Conservation (phyloP, 2,329 filamentous ascomycete genomes). For the Periglandula ipomoeae region DNA sequence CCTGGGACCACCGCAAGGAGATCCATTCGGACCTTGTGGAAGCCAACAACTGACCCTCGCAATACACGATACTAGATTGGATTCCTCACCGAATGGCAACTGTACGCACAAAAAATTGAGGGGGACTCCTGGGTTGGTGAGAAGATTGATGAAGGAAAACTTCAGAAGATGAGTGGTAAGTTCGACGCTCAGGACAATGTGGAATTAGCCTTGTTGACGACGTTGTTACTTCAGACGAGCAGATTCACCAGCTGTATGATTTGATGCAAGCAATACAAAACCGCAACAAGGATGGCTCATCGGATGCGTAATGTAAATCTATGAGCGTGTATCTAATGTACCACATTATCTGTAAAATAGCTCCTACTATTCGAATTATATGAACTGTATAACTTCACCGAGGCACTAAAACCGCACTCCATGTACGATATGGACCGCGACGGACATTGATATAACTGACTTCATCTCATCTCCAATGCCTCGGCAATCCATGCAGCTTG, state of each 20-base stretch:
- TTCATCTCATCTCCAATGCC: conserved; percentile 25
- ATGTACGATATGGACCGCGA: no score
- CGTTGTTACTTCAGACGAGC: conserved; percentile 56
- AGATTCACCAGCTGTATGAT: conserved; percentile 88
- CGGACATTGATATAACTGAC: neutral
- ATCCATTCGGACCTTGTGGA: neutral
- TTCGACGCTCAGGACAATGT: conserved; percentile 10
- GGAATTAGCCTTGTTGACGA: neutral
- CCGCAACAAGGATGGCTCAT: conserved; percentile 17
- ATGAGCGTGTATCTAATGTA: neutral
- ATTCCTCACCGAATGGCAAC: conserved; percentile 93
- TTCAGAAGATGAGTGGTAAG: conserved; percentile 91
- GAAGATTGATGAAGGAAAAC: conserved; percentile 71
- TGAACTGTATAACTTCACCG: neutral
- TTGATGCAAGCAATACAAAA: conserved; percentile 73
- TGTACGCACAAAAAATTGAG: conserved; percentile 87
- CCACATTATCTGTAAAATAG: neutral
- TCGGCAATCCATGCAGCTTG: conserved; percentile 51
- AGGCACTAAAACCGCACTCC: neutral
- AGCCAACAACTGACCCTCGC: neutral
- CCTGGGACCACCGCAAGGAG: neutral
- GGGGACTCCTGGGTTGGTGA: conserved; percentile 78
- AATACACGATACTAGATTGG: conserved; percentile 55
- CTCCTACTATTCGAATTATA: neutral
- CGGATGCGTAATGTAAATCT: conserved; percentile 14